Evolutionary conservation across 108 stramenopile genomes (phyloP), one percentile per base, ranked within the genome.

Genomic region (Epipyxis sp.): DNA sequence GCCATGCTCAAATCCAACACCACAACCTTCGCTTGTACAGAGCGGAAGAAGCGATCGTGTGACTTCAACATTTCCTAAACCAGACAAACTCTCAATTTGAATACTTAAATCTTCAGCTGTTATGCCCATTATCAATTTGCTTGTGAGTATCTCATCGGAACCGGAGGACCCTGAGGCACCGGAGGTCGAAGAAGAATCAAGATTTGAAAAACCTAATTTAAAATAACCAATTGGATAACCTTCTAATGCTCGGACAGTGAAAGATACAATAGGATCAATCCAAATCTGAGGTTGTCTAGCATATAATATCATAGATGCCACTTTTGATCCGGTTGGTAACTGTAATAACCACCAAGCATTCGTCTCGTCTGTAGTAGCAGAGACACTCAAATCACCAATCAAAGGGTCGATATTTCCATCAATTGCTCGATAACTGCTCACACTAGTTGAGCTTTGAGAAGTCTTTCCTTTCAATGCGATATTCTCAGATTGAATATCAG

Each of bases 1-100:
- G 20, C 71, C 71, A 32, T 74, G 29, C 32, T 74, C 71, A 13
- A 74, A 39, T 16, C 34, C 34, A 42, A 42, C 35, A 32, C 71
- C 71, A 37, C 44, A 46, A 37, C 44, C 50, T 35, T 57, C 50
- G 13, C 10, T 29, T 42, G 42, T 6, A 34, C 46, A 74, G n/a
- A 74, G 25, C 34, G 44, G 71, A 16, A 65, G 35, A 3, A 6
- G 30, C 6, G 30, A 32, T 37, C 34, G 20, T 37, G 27, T 37
- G 6, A 65, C 61, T 37, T 65, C 6, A 16, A 65, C 61, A 37
- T 65, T 65, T 10, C 61, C 71, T 10, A 74, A 32, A 27, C 35
- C 50, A 29, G 41, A 6, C 71, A 74, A 37, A 10, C 6, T 27
- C 44, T 34, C 50, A 6, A 74, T 6, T 10, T 13, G n/a, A 10